Percentiles rank a stretch among this genome's conserved stretches.
Evolutionary conservation across 2,329 filamentous ascomycete genomes (phyloP).

Genomic region (Fusarium sp.): DNA sequence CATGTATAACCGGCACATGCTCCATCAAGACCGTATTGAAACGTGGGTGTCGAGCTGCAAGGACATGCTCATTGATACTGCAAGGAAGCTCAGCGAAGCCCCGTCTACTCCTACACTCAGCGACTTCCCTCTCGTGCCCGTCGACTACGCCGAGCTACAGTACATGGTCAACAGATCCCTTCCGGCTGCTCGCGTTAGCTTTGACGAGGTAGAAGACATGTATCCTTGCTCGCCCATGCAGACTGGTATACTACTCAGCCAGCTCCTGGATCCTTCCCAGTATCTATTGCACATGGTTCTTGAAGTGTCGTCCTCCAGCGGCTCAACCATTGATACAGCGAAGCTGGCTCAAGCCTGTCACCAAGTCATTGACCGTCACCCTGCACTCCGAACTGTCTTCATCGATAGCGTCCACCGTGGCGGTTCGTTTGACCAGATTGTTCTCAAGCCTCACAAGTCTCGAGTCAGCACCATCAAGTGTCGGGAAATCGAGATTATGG

Average conservation of each 20-base stretch:
- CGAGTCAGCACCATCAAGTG: conserved; percentile 25
- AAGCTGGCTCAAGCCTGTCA: conserved; percentile 27
- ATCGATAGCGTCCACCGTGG: conserved; percentile 42
- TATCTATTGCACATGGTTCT: conserved; percentile 36
- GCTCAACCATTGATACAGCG: not conserved
- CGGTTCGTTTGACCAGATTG: conserved; percentile 47
- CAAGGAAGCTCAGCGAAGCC: conserved; percentile 19
- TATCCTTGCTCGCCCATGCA: conserved; percentile 55
- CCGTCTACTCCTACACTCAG: conserved; percentile 45
- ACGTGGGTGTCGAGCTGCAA: conserved; percentile 29
- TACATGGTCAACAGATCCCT: conserved; percentile 39
- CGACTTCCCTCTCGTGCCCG: conserved; percentile 49
- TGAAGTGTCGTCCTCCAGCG: conserved; percentile 6
- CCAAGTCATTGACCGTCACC: conserved; percentile 44
- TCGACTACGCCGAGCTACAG: conserved; percentile 46
- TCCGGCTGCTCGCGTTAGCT: conserved; percentile 24
- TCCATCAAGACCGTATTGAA: conserved; percentile 22
- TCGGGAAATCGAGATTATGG: conserved; percentile 42
- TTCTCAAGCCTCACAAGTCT: conserved; percentile 13
- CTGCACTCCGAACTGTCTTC: conserved; percentile 49
- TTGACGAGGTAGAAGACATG: conserved; percentile 47
- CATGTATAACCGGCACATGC: conserved; percentile 33
- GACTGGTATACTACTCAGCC: conserved; percentile 52
- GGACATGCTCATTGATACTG: conserved; percentile 8
- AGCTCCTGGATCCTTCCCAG: conserved; percentile 36